Base-by-base conservation (phyloP, 441 rosid species). In the Euphorbia celastroides region DNA sequence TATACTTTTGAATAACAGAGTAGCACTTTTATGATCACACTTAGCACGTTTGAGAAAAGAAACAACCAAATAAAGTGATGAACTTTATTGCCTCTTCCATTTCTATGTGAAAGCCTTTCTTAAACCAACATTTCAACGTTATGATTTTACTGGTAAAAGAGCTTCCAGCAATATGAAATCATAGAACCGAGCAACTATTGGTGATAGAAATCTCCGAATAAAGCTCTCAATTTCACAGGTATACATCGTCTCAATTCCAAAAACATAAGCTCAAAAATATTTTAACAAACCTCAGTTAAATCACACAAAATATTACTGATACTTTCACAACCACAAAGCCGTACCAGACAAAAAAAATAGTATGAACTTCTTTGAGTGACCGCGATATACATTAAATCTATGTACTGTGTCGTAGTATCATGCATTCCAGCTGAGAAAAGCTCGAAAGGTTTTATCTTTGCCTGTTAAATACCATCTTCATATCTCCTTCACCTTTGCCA, bases 401-500 rank as follows among this genome's bases (percentile, higher is more conserved):
- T 57, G 32, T 71, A 56, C 79, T 42, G 30, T 62, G 51, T 52
- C 7, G 30, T 22, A 28, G 42, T 27, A 51, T 67, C 64, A 48
- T 9, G 58, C 52, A 26, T 46, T 57, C 65, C 25, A 27, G 59
- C 54, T 1, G 60, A 19, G 13, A 54, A 72, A 65, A 65, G 41
- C 59, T 60, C 60, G 56, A 52, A 63, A 69, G 12, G 60, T 25
- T 46, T 70, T 55, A 60, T 65, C 60, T 57, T 64, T 65, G 34
- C 64, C 26, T 51, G 71, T 62, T 34, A 54, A 68, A 50, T 32
- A 70, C 51, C 23, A 1, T 31, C 17, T 54, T 44, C n/a, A n/a
- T n/a, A 13, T 9, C 42, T 36, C 42, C 7, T 36, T 93, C 88
- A 94, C 81, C 96, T 87, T 78, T 83, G 92, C 98, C 99, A 92